Evolutionary conservation across 225 moss, liverwort and hornwort genomes (phyloP), one percentile per base, ranked within the genome.

Genomic region (Asterella californica): DNA sequence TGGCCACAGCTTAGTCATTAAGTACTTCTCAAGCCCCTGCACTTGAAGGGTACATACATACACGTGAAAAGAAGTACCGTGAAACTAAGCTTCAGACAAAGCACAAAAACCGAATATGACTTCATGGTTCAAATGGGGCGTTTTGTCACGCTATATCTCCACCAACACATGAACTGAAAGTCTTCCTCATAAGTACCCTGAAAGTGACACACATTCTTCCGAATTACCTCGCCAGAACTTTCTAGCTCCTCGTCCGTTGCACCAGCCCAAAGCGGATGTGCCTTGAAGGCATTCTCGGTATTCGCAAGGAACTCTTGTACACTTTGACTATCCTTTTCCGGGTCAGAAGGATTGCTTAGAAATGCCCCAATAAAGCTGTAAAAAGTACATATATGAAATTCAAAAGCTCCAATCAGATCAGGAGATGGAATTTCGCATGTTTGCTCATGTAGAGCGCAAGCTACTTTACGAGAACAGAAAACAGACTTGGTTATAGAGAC

Each of bases 11-110:
- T 99, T 99, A 46, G 92, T 93, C 99, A 99, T 99, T 57, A 99
- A 78, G 79, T 99, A 99, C 79, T 95, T 99, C 78, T 99, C 99
- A 78, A 99, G 88, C 25, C 95, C 99, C 99, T 99, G 90, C 81
- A 84, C 33, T 18, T n/a, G 75, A 29, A 48, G 78, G 22, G 10
- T 75, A 15, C 83, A 48, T 76, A 37, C 42, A n/a, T 17, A 32
- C 27, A 74, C 17, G n/a, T 50, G n/a, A 32, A 2, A 10, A 50
- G 50, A 70, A 45, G 29, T 61, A 10, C 21, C 60, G 21, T 61
- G 21, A 61, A 61, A 42, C 7, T 2, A 61, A 61, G 22, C 18
- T 15, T 68, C 34, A 36, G 6, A 33, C n/a, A 12, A 33, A 10
- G 15, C 38, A 38, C 0, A 8, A n/a, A 71, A 18, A 3, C 60